These are phyloP conservation scores for Diatrype stigma DNA, from an alignment of 2,329 filamentous ascomycete species.

Conservation along the genomic window DNA sequence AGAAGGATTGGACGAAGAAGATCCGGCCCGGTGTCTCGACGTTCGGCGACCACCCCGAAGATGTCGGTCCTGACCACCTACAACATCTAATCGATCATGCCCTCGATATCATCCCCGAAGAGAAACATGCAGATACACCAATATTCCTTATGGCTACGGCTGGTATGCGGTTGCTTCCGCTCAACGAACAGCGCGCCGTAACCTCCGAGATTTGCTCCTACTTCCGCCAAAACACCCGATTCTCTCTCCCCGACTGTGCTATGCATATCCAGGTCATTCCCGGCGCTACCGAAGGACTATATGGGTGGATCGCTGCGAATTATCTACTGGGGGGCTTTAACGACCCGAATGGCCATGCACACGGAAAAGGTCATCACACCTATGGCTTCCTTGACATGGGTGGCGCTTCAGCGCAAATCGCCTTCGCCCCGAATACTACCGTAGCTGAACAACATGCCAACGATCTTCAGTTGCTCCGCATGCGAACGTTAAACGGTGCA, in stretches of 20 bases:
- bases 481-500: constrained; percentile 78
- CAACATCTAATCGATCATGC: constrained; percentile 78
- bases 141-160: constrained; percentile 95
- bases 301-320: constrained; percentile 96
- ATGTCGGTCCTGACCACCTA: constrained; percentile 79
- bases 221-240: constrained; percentile 69
- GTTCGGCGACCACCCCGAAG: constrained; percentile 71
- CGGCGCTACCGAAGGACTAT: constrained; percentile 91
- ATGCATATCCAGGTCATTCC: constrained; percentile 91
- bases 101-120: constrained; percentile 67
- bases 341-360: constrained; percentile 65
- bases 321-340: constrained; percentile 93
- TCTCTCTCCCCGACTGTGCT: constrained; percentile 84
- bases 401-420: constrained; percentile 94
- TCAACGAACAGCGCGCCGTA: constrained; percentile 66
- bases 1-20: constrained; percentile 88
- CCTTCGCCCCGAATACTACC: constrained; percentile 90
- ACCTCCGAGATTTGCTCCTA: constrained; percentile 79
- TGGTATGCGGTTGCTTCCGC: constrained; percentile 82
- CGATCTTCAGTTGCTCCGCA: constrained; percentile 78
- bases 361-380: constrained; percentile 86
- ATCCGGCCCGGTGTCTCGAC: constrained; percentile 90
- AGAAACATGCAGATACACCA: constrained; percentile 78
- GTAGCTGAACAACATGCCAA: constrained; percentile 86
- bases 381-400: constrained; percentile 99